Percentiles rank a stretch among this genome's conserved stretches.
Conservation (phyloP, 2,329 filamentous ascomycete species). For the Penicillium sp. region DNA sequence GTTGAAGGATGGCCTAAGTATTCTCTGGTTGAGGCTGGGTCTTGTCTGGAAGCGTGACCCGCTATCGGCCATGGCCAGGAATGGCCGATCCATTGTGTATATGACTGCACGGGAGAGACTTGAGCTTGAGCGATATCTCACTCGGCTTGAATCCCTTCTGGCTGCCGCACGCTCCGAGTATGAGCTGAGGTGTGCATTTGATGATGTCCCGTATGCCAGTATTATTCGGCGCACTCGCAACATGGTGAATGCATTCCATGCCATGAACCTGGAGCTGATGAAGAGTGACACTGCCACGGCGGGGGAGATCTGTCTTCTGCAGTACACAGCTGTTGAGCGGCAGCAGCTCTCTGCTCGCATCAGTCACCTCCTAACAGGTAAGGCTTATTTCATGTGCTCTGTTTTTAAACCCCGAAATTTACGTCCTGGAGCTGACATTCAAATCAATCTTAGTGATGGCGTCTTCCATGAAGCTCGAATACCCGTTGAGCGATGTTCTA, state of each 20-base stretch:
- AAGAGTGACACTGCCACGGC: constrained; percentile 74
- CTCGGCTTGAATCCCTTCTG: constrained; percentile 72
- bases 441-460: constrained; percentile 67
- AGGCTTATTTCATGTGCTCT: constrained; percentile 13
- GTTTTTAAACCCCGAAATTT: neutral
- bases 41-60: constrained; percentile 96
- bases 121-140: constrained; percentile 76
- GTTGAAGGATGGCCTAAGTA: constrained; percentile 81
- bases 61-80: constrained; percentile 68
- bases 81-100: constrained; percentile 62
- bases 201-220: constrained; percentile 67
- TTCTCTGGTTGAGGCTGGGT: constrained; percentile 93
- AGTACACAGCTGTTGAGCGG: constrained; percentile 76
- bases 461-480: constrained; percentile 90
- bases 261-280: constrained; percentile 89
- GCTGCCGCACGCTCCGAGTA: constrained; percentile 79
- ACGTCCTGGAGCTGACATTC: constrained; percentile 35
- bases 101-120: constrained; percentile 87
- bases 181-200: constrained; percentile 84
- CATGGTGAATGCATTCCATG: constrained; percentile 90
- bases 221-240: constrained; percentile 78
- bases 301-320: constrained; percentile 78
- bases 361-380: constrained; percentile 74
- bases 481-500: constrained; percentile 84
- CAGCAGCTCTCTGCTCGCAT: constrained; percentile 81